These are phyloP conservation scores for Gloeostereum incarnatum DNA, from an alignment of 768 basidiomycete species.

Conservation along the genomic window DNA sequence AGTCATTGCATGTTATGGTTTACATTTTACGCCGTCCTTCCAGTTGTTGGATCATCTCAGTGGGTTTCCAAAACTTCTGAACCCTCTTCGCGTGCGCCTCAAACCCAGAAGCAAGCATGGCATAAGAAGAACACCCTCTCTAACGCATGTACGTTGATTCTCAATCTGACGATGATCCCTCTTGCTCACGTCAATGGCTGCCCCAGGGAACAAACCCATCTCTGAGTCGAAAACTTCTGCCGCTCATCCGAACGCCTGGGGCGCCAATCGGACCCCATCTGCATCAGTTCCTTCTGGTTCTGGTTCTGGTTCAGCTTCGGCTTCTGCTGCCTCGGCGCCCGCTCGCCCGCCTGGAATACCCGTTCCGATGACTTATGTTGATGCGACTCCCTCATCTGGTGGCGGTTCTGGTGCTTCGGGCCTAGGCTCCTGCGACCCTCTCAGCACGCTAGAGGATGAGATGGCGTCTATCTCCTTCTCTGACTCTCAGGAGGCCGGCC, in stretches of 20 bases:
- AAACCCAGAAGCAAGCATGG: constrained; percentile 10
- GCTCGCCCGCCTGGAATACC: background rate
- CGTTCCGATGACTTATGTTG: constrained; percentile 1
- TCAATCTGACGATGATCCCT: constrained; percentile 3
- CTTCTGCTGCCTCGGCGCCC: background rate
- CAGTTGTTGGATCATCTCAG: constrained; percentile 28
- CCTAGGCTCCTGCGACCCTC: background rate
- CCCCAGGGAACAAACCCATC: constrained; percentile 15
- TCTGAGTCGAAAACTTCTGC: constrained; percentile 1
- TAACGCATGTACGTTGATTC: constrained; percentile 5
- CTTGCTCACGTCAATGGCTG: constrained; percentile 1
- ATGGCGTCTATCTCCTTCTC: constrained; percentile 13
- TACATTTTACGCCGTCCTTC: constrained; percentile 11
- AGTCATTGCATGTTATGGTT: too few species aligned
- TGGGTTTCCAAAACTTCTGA: constrained; percentile 21
- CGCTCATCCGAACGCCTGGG: background rate
- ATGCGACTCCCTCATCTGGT: background rate
- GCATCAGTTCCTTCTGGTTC: too few species aligned
- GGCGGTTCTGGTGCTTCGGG: background rate
- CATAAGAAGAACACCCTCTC: background rate
- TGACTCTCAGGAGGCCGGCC: constrained; percentile 14
- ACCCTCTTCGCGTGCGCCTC: constrained; percentile 7
- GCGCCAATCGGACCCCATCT: background rate
- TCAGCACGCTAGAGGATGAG: constrained; percentile 9
- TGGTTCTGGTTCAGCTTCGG: too few species aligned